Conservation (phyloP, 75 land plant genomes). For the Selaginella moellendorffii region DNA sequence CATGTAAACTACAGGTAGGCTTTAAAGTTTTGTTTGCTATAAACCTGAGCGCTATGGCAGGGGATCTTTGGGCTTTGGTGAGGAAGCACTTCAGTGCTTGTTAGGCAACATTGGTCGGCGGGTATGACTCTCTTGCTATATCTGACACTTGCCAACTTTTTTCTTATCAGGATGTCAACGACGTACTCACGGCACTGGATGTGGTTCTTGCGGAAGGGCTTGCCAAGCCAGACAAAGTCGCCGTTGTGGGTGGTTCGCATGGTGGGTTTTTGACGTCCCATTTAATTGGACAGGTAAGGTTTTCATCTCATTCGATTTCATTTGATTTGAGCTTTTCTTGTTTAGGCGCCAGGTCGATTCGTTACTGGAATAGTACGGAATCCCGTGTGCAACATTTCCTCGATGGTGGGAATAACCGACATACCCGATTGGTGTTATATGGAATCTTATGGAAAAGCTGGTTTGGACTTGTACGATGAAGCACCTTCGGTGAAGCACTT, state of each 20-base stretch:
- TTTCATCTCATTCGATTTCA: too few relatives aligned
- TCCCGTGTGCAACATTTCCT: conserved; percentile 89
- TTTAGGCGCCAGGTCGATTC: conserved; percentile 88
- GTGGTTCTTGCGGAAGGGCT: conserved; percentile 47
- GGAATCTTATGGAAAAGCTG: conserved; percentile 63
- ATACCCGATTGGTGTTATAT: conserved; percentile 96
- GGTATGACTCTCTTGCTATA: too few relatives aligned
- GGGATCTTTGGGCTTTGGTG: conserved; percentile 97
- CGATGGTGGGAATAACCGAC: conserved; percentile 83
- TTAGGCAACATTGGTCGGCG: conserved; percentile 75
- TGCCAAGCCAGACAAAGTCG: conserved; percentile 51
- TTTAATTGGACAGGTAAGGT: conserved; percentile 79
- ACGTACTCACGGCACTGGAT: conserved; percentile 77
- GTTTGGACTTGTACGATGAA: conserved; percentile 48
- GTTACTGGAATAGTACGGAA: conserved; percentile 61
- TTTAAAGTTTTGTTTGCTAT: background rate
- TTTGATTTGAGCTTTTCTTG: too few relatives aligned
- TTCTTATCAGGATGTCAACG: conserved; percentile 60
- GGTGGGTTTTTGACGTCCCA: conserved; percentile 86
- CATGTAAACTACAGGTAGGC: conserved; percentile 77
- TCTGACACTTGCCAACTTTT: background rate
- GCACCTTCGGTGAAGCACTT: conserved; percentile 56
- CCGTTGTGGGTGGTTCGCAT: conserved; percentile 91
- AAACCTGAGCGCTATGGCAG: conserved; percentile 17
- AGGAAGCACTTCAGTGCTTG: conserved; percentile 90